phyloP scores from a whole-genome alignment of 2,329 filamentous ascomycete genomes.

The Trichoderma endophyticum region DNA sequence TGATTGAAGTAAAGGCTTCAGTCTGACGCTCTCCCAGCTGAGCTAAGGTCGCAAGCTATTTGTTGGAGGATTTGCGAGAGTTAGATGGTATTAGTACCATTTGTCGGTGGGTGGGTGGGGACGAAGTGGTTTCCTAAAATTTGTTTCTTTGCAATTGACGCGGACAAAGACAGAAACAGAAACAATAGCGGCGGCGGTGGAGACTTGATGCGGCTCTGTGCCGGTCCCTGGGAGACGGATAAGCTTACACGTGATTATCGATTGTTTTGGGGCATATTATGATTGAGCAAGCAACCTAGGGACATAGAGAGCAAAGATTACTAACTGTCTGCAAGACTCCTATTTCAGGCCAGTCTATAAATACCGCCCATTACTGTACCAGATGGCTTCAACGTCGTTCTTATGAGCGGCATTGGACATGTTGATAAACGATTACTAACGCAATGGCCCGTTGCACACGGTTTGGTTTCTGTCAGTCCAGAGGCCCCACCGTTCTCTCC shows the following conservation, averaged over 20 bases:
- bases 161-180: neutral
- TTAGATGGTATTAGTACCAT: neutral
- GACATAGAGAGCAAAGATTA: neutral
- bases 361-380: neutral
- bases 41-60: constrained; percentile 28
- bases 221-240: neutral
- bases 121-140: neutral
- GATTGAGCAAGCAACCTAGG: neutral
- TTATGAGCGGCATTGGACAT: neutral
- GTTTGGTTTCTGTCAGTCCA: neutral
- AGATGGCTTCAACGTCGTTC: neutral
- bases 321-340: neutral
- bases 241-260: neutral
- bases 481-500: neutral
- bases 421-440: neutral
- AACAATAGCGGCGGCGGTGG: neutral
- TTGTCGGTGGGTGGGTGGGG: neutral
- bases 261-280: neutral
- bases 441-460: neutral
- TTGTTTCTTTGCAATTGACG: neutral
- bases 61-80: neutral
- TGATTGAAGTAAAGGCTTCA: constrained; percentile 29
- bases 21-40: constrained; percentile 32
- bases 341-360: neutral
- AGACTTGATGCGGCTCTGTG: neutral